A percentile compares a stretch with the other conserved stretches of the same genome.
These are phyloP conservation scores for Trypanosoma rangeli DNA, from an alignment of 208 protist genomes.

Conservation along the genomic window DNA sequence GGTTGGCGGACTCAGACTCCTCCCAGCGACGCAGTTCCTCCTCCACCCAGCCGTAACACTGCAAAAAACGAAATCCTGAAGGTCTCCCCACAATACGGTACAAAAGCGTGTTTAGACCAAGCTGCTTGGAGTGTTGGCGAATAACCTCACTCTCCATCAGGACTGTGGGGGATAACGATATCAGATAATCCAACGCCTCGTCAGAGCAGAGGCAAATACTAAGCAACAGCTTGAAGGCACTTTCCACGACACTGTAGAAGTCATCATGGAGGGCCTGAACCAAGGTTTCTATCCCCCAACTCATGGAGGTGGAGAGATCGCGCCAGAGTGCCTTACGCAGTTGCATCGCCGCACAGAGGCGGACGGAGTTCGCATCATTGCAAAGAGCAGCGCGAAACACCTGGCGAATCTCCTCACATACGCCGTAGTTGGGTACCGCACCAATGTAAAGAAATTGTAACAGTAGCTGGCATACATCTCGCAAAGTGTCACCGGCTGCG, in stretches of 20 bases:
- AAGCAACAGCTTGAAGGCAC: constrained; percentile 79
- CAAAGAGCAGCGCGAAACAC: constrained; percentile 60
- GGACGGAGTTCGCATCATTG: constrained; percentile 64
- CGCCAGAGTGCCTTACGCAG: constrained; percentile 78
- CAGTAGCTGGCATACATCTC: constrained; percentile 75
- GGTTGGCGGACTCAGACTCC: constrained; percentile 51
- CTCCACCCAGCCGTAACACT: constrained; percentile 85
- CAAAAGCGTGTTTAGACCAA: constrained; percentile 61
- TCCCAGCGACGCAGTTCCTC: constrained; percentile 85
- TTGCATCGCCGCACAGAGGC: constrained; percentile 77
- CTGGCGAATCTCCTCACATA: constrained; percentile 86
- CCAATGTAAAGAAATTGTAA: constrained; percentile 76
- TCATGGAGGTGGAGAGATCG: constrained; percentile 84
- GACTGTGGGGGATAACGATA: constrained; percentile 75
- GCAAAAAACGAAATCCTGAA: constrained; percentile 81
- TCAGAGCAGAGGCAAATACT: constrained; percentile 86
- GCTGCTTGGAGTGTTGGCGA: constrained; percentile 58
- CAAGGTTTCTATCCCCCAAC: constrained; percentile 86
- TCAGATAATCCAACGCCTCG: constrained; percentile 84
- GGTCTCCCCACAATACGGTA: constrained; percentile 81
- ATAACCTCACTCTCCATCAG: constrained; percentile 87
- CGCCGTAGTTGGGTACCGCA: constrained; percentile 87
- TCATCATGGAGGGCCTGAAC: constrained; percentile 77
- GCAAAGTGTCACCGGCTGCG: constrained; percentile 50
- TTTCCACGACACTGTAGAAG: constrained; percentile 75